phyloP scores from a whole-genome alignment of 208 protist species.

The Leishmania braziliensis region DNA sequence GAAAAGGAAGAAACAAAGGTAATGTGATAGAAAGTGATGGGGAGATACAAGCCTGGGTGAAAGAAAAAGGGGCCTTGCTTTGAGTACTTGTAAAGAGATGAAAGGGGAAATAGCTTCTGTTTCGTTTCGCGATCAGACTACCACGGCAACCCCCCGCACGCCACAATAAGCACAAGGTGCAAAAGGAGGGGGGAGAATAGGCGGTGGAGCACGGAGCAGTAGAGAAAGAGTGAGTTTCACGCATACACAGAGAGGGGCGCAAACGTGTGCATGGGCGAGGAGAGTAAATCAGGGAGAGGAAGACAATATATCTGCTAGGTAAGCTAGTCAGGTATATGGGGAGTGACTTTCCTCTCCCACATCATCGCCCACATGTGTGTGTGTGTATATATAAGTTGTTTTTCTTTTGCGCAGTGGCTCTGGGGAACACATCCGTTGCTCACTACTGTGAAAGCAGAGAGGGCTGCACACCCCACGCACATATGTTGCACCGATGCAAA shows the following conservation, averaged over 20 bases:
- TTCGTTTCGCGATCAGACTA: not conserved
- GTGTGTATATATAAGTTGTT: not conserved
- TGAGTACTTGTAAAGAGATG: slow-evolving; percentile 7
- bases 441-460: not conserved
- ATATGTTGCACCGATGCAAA: not conserved
- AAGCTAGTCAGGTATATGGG: not conserved
- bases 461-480: not conserved
- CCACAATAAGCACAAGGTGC: not conserved
- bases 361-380: not conserved
- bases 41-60: not conserved
- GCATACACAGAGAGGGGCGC: not conserved
- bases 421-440: not conserved
- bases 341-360: not conserved
- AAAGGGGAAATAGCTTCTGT: not conserved
- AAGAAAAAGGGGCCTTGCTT: not conserved
- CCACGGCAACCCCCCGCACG: not conserved
- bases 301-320: not conserved
- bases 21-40: not conserved
- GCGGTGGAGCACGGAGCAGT: not conserved
- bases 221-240: not conserved
- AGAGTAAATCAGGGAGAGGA: not conserved
- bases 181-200: not conserved
- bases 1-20: not conserved
- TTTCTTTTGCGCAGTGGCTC: not conserved
- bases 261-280: not conserved